Evolutionary conservation across 257 asterid species (phyloP).

Genomic region (Eustoma russellianum): DNA sequence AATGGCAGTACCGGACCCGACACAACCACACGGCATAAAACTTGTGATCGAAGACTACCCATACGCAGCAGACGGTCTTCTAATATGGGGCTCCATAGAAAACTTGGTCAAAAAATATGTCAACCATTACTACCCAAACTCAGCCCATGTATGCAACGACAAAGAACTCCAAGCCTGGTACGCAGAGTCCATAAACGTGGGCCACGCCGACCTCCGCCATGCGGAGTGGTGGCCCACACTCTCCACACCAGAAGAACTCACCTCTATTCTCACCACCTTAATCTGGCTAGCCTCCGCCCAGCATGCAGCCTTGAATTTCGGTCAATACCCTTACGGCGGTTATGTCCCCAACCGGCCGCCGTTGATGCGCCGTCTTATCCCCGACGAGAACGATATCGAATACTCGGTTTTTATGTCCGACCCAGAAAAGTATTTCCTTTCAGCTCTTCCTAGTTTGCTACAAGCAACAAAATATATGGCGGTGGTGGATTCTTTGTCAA

Average conservation of each 20-base stretch:
- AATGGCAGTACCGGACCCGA: constrained; percentile 77
- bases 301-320: constrained; percentile 90
- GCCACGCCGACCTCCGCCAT: constrained; percentile 64
- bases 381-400: constrained; percentile 66
- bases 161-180: constrained; percentile 96
- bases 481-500: constrained; percentile 78
- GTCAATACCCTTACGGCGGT: constrained; percentile 95
- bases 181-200: constrained; percentile 79
- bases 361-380: constrained; percentile 68
- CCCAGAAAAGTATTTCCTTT: constrained; percentile 73
- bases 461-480: constrained; percentile 98
- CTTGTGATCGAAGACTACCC: constrained; percentile 76
- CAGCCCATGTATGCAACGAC: constrained; percentile 59
- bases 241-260: constrained; percentile 57
- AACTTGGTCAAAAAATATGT: constrained; percentile 58
- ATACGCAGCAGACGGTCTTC: constrained; percentile 75
- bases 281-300: constrained; percentile 94
- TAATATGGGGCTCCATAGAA: constrained; percentile 78
- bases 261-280: constrained; percentile 67
- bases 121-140: constrained; percentile 50
- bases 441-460: constrained; percentile 67
- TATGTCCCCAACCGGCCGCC: constrained; percentile 97
- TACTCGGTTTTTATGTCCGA: constrained; percentile 47
- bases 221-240: constrained; percentile 94
- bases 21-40: constrained; percentile 65